These are phyloP conservation scores for Artemisia tridentata DNA, from an alignment of 129 eudicot species.

Conservation along the genomic window DNA sequence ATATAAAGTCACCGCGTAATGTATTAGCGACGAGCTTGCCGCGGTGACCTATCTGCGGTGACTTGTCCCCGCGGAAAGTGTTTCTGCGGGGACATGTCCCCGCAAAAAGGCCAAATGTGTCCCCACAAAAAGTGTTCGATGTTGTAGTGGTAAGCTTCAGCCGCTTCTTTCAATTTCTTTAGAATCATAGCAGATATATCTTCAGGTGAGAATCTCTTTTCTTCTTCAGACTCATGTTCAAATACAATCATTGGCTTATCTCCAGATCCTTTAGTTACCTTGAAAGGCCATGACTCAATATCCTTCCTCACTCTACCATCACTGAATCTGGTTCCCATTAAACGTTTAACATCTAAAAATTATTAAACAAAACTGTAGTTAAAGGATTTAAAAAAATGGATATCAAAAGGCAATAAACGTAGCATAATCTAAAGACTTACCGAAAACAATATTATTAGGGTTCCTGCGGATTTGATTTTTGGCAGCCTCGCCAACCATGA, in stretches of 20 bases:
- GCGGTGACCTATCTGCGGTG: too few species aligned
- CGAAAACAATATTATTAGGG: constrained; percentile 20
- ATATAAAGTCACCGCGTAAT: too few species aligned
- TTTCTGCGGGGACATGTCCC: too few species aligned
- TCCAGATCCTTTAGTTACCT: constrained; percentile 3
- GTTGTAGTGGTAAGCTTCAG: too few species aligned
- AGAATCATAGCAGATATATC: too few species aligned
- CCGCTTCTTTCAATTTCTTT: too few species aligned
- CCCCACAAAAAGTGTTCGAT: too few species aligned
- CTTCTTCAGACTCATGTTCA: not conserved
- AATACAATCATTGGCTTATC: constrained; percentile 1
- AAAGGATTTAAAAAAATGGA: not conserved
- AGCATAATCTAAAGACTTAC: not conserved
- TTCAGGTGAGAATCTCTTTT: too few species aligned
- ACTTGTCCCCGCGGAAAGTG: too few species aligned
- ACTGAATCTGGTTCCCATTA: constrained; percentile 20
- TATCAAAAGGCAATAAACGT: not conserved
- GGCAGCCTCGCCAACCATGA: constrained; percentile 11
- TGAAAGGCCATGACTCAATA: constrained; percentile 14
- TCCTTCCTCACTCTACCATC: constrained; percentile 11
- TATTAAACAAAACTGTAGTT: not conserved
- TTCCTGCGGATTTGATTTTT: constrained; percentile 25
- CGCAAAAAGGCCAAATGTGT: too few species aligned
- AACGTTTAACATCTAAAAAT: constrained; percentile 22
- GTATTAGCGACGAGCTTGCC: too few species aligned